A percentile compares a stretch with the other conserved stretches of the same genome.
Conservation (phyloP, 2,329 filamentous ascomycete species). For the Ceratocystis destructans region DNA sequence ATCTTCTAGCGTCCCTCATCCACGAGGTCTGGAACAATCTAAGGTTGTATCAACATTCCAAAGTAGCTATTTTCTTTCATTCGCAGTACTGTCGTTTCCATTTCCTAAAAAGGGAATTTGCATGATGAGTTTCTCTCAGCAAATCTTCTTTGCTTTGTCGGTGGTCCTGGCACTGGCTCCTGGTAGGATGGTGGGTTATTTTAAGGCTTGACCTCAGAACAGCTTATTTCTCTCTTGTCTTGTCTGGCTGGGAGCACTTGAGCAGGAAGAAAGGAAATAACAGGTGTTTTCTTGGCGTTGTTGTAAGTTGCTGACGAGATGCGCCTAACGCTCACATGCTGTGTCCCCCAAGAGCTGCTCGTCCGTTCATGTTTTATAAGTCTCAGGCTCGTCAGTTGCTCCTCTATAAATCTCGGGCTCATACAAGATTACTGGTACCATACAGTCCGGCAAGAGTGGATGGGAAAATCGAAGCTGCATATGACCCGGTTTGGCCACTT, state of each 20-base stretch:
- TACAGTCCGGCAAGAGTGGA: too few species aligned
- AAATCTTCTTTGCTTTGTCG: background rate
- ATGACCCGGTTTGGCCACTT: too few species aligned
- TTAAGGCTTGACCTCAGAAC: background rate
- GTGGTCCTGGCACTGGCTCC: background rate
- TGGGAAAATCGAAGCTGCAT: too few species aligned
- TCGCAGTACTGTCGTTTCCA: background rate
- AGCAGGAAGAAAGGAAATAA: background rate
- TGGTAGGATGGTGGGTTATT: background rate
- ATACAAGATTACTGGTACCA: too few species aligned
- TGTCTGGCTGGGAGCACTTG: background rate
- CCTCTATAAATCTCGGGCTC: too few species aligned
- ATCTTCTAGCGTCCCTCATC: background rate
- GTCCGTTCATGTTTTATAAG: too few species aligned
- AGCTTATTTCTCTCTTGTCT: background rate
- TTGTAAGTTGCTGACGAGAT: background rate
- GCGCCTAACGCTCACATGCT: background rate
- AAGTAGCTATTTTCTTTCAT: background rate
- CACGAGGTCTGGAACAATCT: background rate
- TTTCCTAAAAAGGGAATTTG: slow-evolving; percentile 3
- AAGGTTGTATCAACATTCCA: background rate
- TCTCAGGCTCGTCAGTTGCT: too few species aligned
- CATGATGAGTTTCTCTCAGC: background rate
- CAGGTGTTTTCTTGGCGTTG: background rate
- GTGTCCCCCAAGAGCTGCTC: too few species aligned